A percentile compares a stretch with the other conserved stretches of the same genome.
These are phyloP conservation scores for Pleomassaria siparia DNA, from an alignment of 2,329 filamentous ascomycete species.

Conservation along the genomic window DNA sequence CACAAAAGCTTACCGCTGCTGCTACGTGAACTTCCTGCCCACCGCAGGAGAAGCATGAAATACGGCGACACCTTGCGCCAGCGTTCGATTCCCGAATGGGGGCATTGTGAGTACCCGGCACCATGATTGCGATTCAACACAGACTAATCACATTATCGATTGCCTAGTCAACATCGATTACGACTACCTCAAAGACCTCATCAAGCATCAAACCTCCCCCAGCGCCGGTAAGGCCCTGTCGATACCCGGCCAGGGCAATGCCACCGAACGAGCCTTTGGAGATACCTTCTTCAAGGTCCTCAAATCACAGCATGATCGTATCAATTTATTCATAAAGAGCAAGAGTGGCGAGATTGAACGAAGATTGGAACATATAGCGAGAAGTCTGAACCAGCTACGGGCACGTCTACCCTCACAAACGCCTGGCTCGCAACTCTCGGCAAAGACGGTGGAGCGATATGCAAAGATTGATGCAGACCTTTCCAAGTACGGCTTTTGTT, in stretches of 20 bases:
- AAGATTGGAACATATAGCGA: conserved; percentile 55
- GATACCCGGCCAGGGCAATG: conserved; percentile 68
- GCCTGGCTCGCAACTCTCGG: conserved; percentile 37
- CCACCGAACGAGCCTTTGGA: conserved; percentile 66
- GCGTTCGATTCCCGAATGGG: conserved; percentile 81
- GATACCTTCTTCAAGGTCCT: conserved; percentile 71
- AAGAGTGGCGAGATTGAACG: conserved; percentile 77
- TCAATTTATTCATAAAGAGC: conserved; percentile 76
- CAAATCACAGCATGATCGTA: conserved; percentile 72
- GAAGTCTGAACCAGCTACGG: conserved; percentile 40
- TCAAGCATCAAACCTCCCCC: conserved; percentile 76
- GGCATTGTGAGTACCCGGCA: conserved; percentile 59
- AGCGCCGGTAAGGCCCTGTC: conserved; percentile 70
- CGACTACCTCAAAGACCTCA: conserved; percentile 80
- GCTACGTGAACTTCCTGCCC: neutral
- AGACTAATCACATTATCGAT: conserved; percentile 14
- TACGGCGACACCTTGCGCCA: conserved; percentile 73
- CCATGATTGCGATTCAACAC: neutral
- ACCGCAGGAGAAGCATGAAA: conserved; percentile 60
- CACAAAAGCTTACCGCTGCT: neutral
- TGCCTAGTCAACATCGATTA: conserved; percentile 82
- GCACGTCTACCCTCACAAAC: conserved; percentile 15
- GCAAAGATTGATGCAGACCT: conserved; percentile 54
- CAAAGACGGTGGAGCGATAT: conserved; percentile 52
- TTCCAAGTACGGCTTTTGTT: conserved; percentile 38